A percentile compares a stretch with the other conserved stretches of the same genome.
Evolutionary conservation across 129 eudicot genomes (phyloP).

Genomic region (Tagetes erecta): DNA sequence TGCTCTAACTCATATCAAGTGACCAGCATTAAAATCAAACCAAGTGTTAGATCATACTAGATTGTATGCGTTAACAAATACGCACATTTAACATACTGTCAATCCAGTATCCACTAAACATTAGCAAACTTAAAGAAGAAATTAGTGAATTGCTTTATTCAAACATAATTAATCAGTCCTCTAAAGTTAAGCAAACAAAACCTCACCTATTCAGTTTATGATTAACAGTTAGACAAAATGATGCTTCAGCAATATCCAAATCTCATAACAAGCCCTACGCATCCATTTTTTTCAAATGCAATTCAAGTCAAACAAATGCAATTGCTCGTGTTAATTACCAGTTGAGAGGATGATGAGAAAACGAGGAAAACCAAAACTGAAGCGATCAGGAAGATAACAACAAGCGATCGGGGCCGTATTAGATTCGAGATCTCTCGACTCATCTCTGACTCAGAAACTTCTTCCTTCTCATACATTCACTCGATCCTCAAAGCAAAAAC

Average conservation of each 20-base stretch:
- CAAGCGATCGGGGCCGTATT: constrained; percentile 53
- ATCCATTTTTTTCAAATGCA: constrained; percentile 18
- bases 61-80: constrained; percentile 9
- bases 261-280: constrained; percentile 6
- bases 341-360: constrained; percentile 57
- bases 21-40: constrained; percentile 18
- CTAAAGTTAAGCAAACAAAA: constrained; percentile 7
- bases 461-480: constrained; percentile 43
- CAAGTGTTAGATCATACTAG: constrained; percentile 9
- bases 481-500: constrained; percentile 13
- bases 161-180: neutral
- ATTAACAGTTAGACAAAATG: constrained; percentile 2
- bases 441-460: constrained; percentile 42
- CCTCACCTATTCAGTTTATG: neutral
- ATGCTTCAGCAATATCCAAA: neutral
- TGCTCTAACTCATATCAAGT: neutral
- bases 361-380: constrained; percentile 52
- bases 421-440: constrained; percentile 64
- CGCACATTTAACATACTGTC: neutral
- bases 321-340: constrained; percentile 39
- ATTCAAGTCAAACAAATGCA: constrained; percentile 7
- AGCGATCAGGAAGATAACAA: constrained; percentile 46
- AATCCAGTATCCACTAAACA: neutral
- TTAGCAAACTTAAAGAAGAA: neutral
- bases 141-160: neutral